These are phyloP conservation scores for Alternaria triticimaculans DNA, from an alignment of 2,329 filamentous ascomycete species.

Conservation along the genomic window DNA sequence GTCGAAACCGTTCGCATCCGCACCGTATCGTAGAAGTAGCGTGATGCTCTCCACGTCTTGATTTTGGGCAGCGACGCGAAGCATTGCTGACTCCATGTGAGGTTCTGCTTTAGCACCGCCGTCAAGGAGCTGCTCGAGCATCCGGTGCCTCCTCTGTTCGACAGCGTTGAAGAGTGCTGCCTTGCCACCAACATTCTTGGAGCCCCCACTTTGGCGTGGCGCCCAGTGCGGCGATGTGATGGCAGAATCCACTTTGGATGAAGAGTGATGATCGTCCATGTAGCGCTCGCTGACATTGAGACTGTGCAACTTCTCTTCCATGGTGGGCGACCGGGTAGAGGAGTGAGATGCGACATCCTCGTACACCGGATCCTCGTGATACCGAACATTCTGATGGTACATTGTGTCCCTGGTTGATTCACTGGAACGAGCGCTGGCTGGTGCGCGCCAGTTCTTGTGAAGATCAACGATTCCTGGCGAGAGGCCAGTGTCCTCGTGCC, in stretches of 20 bases:
- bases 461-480: slow-evolving; percentile 31
- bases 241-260: slow-evolving; percentile 26
- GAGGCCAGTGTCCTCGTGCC: slow-evolving; percentile 24
- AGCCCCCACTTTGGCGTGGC: slow-evolving; percentile 29
- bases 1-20: slow-evolving; percentile 40
- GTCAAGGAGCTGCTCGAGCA: slow-evolving; percentile 47
- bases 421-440: slow-evolving; percentile 37
- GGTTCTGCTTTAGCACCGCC: slow-evolving; percentile 40
- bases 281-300: slow-evolving; percentile 34
- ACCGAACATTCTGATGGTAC: slow-evolving; percentile 27
- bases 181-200: slow-evolving; percentile 43
- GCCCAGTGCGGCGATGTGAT: slow-evolving; percentile 22
- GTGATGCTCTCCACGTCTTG: slow-evolving; percentile 38
- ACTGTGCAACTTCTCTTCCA: slow-evolving; percentile 35
- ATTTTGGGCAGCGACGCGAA: slow-evolving; percentile 39
- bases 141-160: slow-evolving; percentile 69
- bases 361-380: slow-evolving; percentile 31
- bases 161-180: slow-evolving; percentile 60
- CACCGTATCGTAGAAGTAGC: slow-evolving; percentile 38
- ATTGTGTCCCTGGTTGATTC: slow-evolving; percentile 38
- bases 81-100: slow-evolving; percentile 40
- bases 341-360: slow-evolving; percentile 31
- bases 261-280: slow-evolving; percentile 25
- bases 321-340: slow-evolving; percentile 22
- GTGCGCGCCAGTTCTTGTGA: slow-evolving; percentile 38